Base-by-base conservation (phyloP, 257 asterid species). In the Nicotiana attenuata region DNA sequence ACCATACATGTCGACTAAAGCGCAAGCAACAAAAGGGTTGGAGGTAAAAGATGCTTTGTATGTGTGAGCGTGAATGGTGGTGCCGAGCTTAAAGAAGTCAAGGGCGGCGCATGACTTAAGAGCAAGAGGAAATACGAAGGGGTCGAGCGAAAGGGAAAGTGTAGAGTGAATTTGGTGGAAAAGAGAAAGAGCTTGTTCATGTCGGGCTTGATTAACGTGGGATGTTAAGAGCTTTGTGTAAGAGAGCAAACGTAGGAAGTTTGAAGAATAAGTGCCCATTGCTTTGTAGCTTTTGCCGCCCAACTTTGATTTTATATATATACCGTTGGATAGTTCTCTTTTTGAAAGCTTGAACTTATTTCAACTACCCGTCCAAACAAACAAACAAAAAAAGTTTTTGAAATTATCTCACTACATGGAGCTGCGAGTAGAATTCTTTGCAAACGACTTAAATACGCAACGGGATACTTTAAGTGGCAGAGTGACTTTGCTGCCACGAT, bases 21-120 rank as follows among this genome's bases (percentile, higher is more conserved):
- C 89, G 33, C 87, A 89, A 26, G 88, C 88, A 1, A 89, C 88
- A 76, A 86, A 88, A 8, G 92, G 91, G 83, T 88, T 88, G n/a
- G 86, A 41, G 5, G 65, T 3, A 28, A 86, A 87, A 10, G 85
- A 76, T 7, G 65, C 61, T 73, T 88, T 89, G 10, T 63, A 66
- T 16, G 86, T 53, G 68, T 83, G 67, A 14, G 89, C 81, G 57
- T 89, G 92, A 33, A 88, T 66, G 75, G 88, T 56, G n/a, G 87
- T 26, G 75, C 91, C 90, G 63, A 84, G 83, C 22, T 29, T 47
- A 24, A 85, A 83, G 85, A 80, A 61, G 65, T 19, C 65, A 52
- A 85, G 83, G 81, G 87, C 85, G 4, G 91, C 77, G 78, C 89
- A 88, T 8, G 90, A 85, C 61, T 89, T 89, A 77, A 89, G 89